Evolutionary conservation across 176 grass and related monocot species (phyloP).

Genomic region (Juncus inflexus): DNA sequence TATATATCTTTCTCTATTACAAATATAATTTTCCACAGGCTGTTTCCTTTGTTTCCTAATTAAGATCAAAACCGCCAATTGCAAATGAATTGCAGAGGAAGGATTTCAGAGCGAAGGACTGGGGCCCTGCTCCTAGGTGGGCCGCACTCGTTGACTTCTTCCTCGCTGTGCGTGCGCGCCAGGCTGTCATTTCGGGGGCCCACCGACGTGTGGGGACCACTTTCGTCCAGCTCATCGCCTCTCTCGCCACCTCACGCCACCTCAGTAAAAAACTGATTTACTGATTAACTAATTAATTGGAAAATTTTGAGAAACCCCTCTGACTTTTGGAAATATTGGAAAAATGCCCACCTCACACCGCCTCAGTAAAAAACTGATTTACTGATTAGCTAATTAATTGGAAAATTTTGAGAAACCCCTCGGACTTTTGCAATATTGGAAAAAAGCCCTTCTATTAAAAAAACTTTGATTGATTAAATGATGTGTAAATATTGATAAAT

Average conservation of each 20-base stretch:
- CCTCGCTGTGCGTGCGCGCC: slow-evolving; percentile 52
- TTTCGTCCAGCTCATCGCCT: slow-evolving; percentile 71
- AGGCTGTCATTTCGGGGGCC: slow-evolving; percentile 67
- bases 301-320: no score
- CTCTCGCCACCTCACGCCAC: slow-evolving; percentile 57
- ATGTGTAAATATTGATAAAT: no score
- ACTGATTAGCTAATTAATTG: no score
- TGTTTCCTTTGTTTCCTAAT: no score
- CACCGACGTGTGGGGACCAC: slow-evolving; percentile 77
- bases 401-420: no score
- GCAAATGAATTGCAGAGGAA: slow-evolving; percentile 24
- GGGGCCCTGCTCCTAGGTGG: slow-evolving; percentile 85
- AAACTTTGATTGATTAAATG: no score
- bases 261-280: slow-evolving; percentile 29
- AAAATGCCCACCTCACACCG: no score
- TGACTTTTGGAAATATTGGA: no score
- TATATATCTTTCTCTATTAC: slow-evolving; percentile 16
- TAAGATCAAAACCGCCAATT: neutral
- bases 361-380: no score
- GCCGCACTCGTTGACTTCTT: slow-evolving; percentile 92
- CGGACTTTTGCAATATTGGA: no score
- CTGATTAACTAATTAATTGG: neutral
- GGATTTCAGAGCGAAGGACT: slow-evolving; percentile 66
- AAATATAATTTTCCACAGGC: no score
- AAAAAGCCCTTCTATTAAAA: no score